A percentile compares a stretch with the other conserved stretches of the same genome.
Evolutionary conservation across 2,329 filamentous ascomycete genomes (phyloP).

Genomic region (Cladosporium sp.): DNA sequence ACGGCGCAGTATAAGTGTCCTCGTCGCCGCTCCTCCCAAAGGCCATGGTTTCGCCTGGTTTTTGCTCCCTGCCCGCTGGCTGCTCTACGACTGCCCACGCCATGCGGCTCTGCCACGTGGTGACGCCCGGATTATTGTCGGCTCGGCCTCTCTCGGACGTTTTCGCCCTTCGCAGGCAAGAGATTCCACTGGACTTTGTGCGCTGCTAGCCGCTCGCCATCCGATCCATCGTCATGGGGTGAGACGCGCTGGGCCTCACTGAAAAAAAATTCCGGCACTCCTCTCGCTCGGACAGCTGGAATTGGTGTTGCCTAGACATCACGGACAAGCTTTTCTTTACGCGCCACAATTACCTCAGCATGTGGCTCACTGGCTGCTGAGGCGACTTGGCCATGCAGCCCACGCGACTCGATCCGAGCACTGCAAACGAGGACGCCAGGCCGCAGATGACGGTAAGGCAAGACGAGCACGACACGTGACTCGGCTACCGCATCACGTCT

Average conservation of each 20-base stretch:
- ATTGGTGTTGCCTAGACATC: neutral
- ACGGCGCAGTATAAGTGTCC: constrained; percentile 9
- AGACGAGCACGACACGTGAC: constrained; percentile 1
- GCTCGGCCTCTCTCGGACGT: neutral
- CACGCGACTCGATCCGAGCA: too few relatives aligned
- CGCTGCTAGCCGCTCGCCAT: neutral
- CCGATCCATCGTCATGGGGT: constrained; percentile 2
- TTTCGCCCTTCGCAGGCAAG: neutral
- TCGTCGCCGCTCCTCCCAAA: neutral
- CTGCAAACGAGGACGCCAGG: neutral
- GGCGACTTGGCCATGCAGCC: too few relatives aligned
- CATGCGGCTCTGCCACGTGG: constrained; percentile 3
- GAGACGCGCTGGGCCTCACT: constrained; percentile 8
- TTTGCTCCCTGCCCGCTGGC: neutral
- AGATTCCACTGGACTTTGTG: neutral
- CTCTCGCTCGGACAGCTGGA: neutral
- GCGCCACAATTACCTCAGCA: neutral
- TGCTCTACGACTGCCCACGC: neutral
- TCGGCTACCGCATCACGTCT: constrained; percentile 1
- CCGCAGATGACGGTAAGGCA: neutral
- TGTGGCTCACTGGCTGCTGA: neutral
- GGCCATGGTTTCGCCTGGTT: neutral
- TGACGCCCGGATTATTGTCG: neutral
- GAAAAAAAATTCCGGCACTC: neutral
- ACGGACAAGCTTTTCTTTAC: neutral